These are phyloP conservation scores for Salvia hispanica DNA, from an alignment of 257 asterid species.

Conservation along the genomic window DNA sequence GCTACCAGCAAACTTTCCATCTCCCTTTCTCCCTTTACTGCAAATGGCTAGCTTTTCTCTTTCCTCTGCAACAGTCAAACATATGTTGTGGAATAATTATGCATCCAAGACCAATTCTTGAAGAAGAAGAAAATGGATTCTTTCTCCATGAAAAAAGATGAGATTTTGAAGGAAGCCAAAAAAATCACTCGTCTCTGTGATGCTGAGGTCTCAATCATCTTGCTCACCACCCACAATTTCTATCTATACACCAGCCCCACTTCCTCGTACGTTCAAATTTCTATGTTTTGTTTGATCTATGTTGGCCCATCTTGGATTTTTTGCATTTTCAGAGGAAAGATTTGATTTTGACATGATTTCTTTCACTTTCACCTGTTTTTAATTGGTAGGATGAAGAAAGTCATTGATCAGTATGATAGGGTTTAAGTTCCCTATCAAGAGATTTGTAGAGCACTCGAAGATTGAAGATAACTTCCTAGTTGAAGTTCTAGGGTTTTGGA, in stretches of 20 bases:
- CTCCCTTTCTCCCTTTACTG: constrained; percentile 34
- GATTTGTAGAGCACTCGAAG: too few species aligned
- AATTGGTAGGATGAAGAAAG: constrained; percentile 42
- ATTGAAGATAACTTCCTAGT: too few species aligned
- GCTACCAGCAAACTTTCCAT: constrained; percentile 26
- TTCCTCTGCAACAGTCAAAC: constrained; percentile 1
- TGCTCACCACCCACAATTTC: constrained; percentile 46
- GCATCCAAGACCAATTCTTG: neutral
- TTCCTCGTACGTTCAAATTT: constrained; percentile 42
- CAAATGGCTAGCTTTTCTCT: constrained; percentile 31
- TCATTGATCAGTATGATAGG: constrained; percentile 53
- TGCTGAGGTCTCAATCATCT: constrained; percentile 60
- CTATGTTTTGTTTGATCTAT: neutral
- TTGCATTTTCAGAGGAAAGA: neutral
- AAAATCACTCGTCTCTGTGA: constrained; percentile 59
- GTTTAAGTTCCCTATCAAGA: too few species aligned
- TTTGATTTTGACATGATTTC: neutral
- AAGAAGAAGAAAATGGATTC: constrained; percentile 42
- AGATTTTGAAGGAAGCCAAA: constrained; percentile 60
- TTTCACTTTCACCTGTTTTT: neutral
- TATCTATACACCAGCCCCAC: constrained; percentile 54
- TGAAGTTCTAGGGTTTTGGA: too few species aligned
- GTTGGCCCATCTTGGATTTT: neutral
- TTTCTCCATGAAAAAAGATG: constrained; percentile 57
- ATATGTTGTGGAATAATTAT: neutral